Conservation (phyloP, 2,329 filamentous ascomycete species). For the Paecilomyces formosus region DNA sequence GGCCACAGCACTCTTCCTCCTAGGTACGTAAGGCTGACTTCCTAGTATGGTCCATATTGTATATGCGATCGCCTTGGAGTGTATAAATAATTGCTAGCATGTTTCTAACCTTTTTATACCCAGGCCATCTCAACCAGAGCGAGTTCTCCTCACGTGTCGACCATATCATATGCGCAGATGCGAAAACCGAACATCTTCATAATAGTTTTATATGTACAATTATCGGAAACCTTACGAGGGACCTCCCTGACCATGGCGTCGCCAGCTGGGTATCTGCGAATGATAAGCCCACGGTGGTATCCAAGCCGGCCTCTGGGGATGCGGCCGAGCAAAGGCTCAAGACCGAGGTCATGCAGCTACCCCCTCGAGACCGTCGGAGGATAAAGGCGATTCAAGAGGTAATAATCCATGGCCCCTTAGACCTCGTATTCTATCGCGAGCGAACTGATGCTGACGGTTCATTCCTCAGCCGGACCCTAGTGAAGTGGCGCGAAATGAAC, state of each 20-base stretch:
- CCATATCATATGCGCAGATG: slow-evolving; percentile 46
- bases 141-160: slow-evolving; percentile 52
- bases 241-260: slow-evolving; percentile 55
- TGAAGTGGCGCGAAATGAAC: slow-evolving; percentile 21
- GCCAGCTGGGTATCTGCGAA: slow-evolving; percentile 59
- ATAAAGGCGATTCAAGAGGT: slow-evolving; percentile 49
- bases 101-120: slow-evolving; percentile 9
- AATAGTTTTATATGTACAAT: slow-evolving; percentile 55
- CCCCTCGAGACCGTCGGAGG: slow-evolving; percentile 52
- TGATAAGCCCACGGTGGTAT: slow-evolving; percentile 42
- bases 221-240: slow-evolving; percentile 51
- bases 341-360: slow-evolving; percentile 57
- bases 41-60: background rate
- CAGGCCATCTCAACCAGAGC: slow-evolving; percentile 53
- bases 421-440: background rate
- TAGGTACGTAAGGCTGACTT: slow-evolving; percentile 38
- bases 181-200: slow-evolving; percentile 51
- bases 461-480: slow-evolving; percentile 26
- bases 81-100: background rate
- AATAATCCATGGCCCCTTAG: slow-evolving; percentile 4
- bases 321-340: slow-evolving; percentile 57
- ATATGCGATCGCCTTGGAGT: background rate
- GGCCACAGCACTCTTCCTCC: slow-evolving; percentile 48
- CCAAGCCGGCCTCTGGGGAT: slow-evolving; percentile 49
- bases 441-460: slow-evolving; percentile 5